Evolutionary conservation across 1,139 yeast species (phyloP).

Genomic region (Taphrina populina): DNA sequence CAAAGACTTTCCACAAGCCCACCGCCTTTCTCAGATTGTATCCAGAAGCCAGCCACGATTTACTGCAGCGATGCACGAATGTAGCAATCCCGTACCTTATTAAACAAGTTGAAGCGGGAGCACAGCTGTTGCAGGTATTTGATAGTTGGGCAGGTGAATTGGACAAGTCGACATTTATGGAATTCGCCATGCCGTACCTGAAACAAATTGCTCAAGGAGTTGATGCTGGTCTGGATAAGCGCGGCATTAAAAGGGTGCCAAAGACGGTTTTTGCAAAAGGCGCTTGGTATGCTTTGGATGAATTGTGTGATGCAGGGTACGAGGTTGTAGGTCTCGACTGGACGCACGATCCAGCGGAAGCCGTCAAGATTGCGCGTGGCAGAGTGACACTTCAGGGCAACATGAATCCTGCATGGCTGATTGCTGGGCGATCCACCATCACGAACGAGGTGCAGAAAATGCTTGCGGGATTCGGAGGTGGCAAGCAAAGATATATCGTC

Average conservation of each 20-base stretch:
- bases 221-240: conserved; percentile 66
- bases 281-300: conserved; percentile 95
- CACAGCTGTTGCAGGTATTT: conserved; percentile 92
- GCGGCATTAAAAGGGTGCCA: conserved; percentile 78
- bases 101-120: conserved; percentile 94
- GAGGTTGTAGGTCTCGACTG: conserved; percentile 88
- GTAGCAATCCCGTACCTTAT: conserved; percentile 91
- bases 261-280: conserved; percentile 91
- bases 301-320: conserved; percentile 79
- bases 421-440: conserved; percentile 81
- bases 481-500: conserved; percentile 56
- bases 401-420: conserved; percentile 90
- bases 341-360: conserved; percentile 82
- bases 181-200: conserved; percentile 85
- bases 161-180: conserved; percentile 82
- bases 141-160: conserved; percentile 98
- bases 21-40: conserved; percentile 87
- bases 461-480: conserved; percentile 89
- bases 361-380: conserved; percentile 71
- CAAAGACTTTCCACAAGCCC: conserved; percentile 83
- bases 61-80: conserved; percentile 77
- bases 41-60: conserved; percentile 67
- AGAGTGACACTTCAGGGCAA: conserved; percentile 92
- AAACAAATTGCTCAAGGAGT: conserved; percentile 69
- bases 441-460: conserved; percentile 76